These are phyloP conservation scores for Trichoderma sp. DNA, from an alignment of 2,329 filamentous ascomycete species.

Conservation along the genomic window DNA sequence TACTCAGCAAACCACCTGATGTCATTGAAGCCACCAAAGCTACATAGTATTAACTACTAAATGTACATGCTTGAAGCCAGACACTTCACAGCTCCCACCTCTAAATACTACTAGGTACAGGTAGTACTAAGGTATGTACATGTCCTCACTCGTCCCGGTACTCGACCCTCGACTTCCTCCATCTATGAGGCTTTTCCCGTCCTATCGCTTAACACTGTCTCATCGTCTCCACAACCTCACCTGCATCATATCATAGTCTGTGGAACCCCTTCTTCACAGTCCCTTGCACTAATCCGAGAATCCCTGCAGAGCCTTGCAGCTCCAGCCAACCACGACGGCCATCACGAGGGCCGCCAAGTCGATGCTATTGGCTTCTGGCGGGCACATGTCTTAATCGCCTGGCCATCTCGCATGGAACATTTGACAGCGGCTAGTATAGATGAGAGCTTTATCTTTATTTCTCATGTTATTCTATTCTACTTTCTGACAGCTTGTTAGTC, in stretches of 20 bases:
- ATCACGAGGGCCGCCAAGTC: conserved; percentile 8
- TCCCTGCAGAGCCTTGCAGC: conserved; percentile 13
- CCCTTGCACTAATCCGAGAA: background rate
- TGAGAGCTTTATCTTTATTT: background rate
- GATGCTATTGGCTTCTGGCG: conserved; percentile 11
- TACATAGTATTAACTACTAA: too few species aligned
- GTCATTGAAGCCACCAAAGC: too few species aligned
- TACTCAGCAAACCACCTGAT: too few species aligned
- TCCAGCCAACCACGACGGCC: conserved; percentile 4
- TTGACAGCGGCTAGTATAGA: background rate
- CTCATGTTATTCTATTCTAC: background rate
- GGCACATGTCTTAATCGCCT: conserved; percentile 8
- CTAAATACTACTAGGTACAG: too few species aligned
- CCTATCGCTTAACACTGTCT: background rate
- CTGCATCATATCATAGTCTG: background rate
- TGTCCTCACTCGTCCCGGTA: background rate
- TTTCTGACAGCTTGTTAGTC: background rate
- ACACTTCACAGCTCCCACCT: background rate
- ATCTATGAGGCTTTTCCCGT: conserved; percentile 4
- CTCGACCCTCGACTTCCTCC: background rate
- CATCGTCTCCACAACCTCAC: background rate
- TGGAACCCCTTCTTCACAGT: background rate
- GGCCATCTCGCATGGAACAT: background rate
- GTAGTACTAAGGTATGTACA: too few species aligned
- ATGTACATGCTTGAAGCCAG: too few species aligned